Base-by-base conservation (phyloP, 1,139 yeast species). In the Yamadazyma membranifaciens region DNA sequence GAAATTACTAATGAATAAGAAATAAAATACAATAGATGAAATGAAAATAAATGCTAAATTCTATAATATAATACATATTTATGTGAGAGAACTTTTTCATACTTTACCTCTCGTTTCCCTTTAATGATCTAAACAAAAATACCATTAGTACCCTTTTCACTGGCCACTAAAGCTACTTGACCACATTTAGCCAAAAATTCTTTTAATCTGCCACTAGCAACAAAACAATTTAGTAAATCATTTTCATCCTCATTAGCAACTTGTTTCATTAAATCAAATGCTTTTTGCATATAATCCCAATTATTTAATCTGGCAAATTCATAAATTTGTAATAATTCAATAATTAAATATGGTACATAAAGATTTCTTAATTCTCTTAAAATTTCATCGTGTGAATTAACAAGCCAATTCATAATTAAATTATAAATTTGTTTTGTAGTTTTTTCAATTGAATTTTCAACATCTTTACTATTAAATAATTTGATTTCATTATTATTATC, bases 291-390 rank as follows among this genome's bases (percentile, higher is more conserved):
- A 53, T 68, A 65, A 46, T 60, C 54, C 68, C 72, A 55, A 56
- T 64, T 60, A 42, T 62, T 63, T 29, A 55, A 52, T 42, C 76
- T 56, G 2, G 77, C 66, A 39, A 58, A 56, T 43, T 78, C 73
- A 48, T 79, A 73, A 7, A 81, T 74, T 36, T 73, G 69, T 43
- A 81, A 75, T 36, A 85, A 63, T 48, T 83, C 86, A 42, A 83
- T 77, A 28, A 87, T 69, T 42, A 87, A 61, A 49, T 76, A 79
- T 14, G 96, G 95, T n/a, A 87, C 75, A 58, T 87, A 88, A 15
- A 82, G 62, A 7, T 80, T 69, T 55, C 95, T 74, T 41, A 85
- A 67, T 39, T 73, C 77, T 31, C 50, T 46, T 45, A 62, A 63
- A 64, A 83, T 38, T 68, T 62, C 50, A 65, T 67, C 45, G 60